Conservation (phyloP, 768 basidiomycete species). For the Kondoa malvinella region DNA sequence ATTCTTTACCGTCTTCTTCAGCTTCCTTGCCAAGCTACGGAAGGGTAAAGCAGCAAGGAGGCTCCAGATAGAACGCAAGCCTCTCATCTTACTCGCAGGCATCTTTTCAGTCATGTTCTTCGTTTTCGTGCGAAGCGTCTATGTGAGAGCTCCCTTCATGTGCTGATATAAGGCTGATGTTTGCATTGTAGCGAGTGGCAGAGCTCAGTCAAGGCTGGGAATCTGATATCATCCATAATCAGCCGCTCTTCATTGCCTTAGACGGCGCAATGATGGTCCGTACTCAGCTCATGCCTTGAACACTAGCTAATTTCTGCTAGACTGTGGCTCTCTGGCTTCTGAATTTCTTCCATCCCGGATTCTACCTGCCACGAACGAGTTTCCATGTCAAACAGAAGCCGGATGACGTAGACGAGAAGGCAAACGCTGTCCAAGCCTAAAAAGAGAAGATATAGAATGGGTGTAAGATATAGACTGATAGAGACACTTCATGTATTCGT, state of each 20-base stretch:
- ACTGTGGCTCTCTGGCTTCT: background rate
- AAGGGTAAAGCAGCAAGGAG: background rate
- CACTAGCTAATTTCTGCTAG: background rate
- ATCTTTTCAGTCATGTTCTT: background rate
- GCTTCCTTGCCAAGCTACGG: background rate
- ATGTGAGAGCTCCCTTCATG: background rate
- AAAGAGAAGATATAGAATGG: too few species aligned
- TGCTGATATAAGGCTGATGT: background rate
- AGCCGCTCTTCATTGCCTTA: background rate
- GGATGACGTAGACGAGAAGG: too few species aligned
- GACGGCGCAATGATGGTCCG: background rate
- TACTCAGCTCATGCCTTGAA: background rate
- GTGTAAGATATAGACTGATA: too few species aligned
- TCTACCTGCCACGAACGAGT: background rate
- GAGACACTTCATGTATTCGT: too few species aligned
- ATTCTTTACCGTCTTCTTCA: background rate
- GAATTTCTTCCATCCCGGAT: background rate
- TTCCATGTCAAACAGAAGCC: background rate
- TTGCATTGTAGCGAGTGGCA: background rate
- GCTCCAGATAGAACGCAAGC: background rate
- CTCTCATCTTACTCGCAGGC: background rate
- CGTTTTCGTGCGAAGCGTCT: background rate
- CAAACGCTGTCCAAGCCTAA: too few species aligned
- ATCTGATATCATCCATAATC: background rate
- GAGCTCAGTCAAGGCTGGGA: background rate